A percentile compares a stretch with the other conserved stretches of the same genome.
These are phyloP conservation scores for Exserohilum rostratum DNA, from an alignment of 2,329 filamentous ascomycete species.

Conservation along the genomic window DNA sequence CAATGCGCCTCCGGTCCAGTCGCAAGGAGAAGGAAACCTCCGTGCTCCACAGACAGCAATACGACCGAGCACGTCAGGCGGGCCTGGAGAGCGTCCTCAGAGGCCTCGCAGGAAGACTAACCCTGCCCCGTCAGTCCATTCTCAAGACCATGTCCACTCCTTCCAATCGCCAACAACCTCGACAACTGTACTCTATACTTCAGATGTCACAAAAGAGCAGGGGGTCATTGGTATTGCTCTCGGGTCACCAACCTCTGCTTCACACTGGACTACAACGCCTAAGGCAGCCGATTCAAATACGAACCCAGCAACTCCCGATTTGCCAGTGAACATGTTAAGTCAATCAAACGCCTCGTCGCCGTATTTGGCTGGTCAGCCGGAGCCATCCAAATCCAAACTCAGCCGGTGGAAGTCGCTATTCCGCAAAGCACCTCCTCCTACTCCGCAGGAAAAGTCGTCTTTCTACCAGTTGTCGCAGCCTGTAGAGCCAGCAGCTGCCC, in stretches of 20 bases:
- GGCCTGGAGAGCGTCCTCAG: constrained; percentile 40
- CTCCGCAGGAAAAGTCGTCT: constrained; percentile 31
- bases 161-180: constrained; percentile 38
- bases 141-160: constrained; percentile 32
- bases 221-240: constrained; percentile 49
- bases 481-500: constrained; percentile 20
- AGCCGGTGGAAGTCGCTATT: constrained; percentile 50
- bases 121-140: constrained; percentile 32
- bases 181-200: constrained; percentile 39
- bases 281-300: constrained; percentile 19
- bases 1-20: constrained; percentile 37
- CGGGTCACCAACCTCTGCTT: constrained; percentile 45
- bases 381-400: constrained; percentile 42
- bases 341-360: constrained; percentile 14
- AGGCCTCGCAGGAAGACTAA: constrained; percentile 46
- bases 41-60: constrained; percentile 39
- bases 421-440: constrained; percentile 37
- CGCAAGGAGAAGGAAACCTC: constrained; percentile 31
- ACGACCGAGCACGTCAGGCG: constrained; percentile 45
- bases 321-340: constrained; percentile 18
- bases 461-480: constrained; percentile 47
- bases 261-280: constrained; percentile 38
- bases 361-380: constrained; percentile 14
- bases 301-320: constrained; percentile 4
- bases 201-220: constrained; percentile 36